Evolutionary conservation across 164 flowering plant genomes (phyloP).

Genomic region (Tetrastigma voinierianum): DNA sequence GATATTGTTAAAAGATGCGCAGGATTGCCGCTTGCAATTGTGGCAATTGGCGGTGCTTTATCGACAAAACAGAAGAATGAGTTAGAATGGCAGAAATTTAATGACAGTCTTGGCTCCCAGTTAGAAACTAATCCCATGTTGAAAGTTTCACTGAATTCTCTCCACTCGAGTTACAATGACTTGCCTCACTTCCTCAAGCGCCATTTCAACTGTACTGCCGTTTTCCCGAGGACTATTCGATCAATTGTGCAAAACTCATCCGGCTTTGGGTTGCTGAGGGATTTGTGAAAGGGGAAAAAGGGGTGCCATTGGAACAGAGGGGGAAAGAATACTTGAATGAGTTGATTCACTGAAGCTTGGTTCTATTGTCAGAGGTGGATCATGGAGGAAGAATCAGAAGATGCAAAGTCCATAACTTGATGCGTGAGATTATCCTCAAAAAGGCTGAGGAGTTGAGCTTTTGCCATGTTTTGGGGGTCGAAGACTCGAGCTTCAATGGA

Average conservation of each 20-base stretch:
- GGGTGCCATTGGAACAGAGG: no score
- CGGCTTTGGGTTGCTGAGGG: conserved; percentile 16
- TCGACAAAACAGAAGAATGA: no score
- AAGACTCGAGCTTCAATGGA: neutral
- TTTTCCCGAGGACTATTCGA: conserved; percentile 15
- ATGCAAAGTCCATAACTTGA: conserved; percentile 25
- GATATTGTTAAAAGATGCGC: conserved; percentile 12
- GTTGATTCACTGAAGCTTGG: conserved; percentile 27
- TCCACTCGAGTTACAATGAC: conserved; percentile 16
- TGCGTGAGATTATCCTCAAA: conserved; percentile 26
- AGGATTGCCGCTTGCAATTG: conserved; percentile 14
- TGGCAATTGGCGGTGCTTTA: neutral
- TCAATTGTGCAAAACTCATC: conserved; percentile 1
- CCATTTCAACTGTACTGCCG: conserved; percentile 10
- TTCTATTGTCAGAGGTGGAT: conserved; percentile 12
- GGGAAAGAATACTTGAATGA: conserved; percentile 33
- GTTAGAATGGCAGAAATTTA: no score
- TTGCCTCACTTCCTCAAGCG: conserved; percentile 8
- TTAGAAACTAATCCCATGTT: conserved; percentile 2
- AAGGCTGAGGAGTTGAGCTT: conserved; percentile 17
- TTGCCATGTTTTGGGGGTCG: neutral
- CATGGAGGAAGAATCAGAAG: conserved; percentile 4
- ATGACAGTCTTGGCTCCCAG: no score
- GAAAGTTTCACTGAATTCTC: conserved; percentile 1
- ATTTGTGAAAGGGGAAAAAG: no score